Base-by-base conservation (phyloP, 2,329 filamentous ascomycete species). In the Bertia moriformis region DNA sequence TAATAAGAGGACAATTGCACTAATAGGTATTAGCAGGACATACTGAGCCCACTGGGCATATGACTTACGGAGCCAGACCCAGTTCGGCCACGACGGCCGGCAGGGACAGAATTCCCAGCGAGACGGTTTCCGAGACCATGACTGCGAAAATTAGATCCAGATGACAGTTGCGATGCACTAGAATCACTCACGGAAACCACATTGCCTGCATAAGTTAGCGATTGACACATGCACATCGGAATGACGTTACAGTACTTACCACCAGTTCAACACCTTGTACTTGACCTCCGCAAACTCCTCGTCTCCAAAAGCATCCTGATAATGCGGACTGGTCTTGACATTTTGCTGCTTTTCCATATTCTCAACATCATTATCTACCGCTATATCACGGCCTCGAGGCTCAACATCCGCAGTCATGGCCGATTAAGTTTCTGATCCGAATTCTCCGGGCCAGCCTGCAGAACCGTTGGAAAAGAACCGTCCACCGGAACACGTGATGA, bases 81-180 rank as follows among this genome's bases (percentile, higher is more conserved):
- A 75, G 50, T 4, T 56, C 55, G 1, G 69, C 65, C 12, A 73
- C 59, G 3, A 66, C 66, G 36, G 62, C 58, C 2, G 71, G 71
- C 4, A 76, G 53, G 2, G 67, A 69, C 7, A 75, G 58, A 22
- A 73, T 67, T 18, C 71, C 71, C 4, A 74, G 56, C 14, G 67
- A 71, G 18, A 74, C 66, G 12, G 68, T 73, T 48, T 73, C 71
- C n/a, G 70, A 71, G 27, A 74, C 62, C 65, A 74, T 73, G 42
- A 29, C 24, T 29, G 24, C 24, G 10, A 10, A n/a, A n/a, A n/a
- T n/a, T n/a, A n/a, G n/a, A n/a, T n/a, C 41, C 4, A 39, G 58
- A 37, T 14, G 24, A 29, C 4, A 18, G 38, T 37, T 17, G 35
- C 30, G 22, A 37, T 17, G 37, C 27, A 35, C 41, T 14, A 2